These are phyloP conservation scores for Colletotrichum brevisporum DNA, from an alignment of 2,329 filamentous ascomycete species.

Conservation along the genomic window DNA sequence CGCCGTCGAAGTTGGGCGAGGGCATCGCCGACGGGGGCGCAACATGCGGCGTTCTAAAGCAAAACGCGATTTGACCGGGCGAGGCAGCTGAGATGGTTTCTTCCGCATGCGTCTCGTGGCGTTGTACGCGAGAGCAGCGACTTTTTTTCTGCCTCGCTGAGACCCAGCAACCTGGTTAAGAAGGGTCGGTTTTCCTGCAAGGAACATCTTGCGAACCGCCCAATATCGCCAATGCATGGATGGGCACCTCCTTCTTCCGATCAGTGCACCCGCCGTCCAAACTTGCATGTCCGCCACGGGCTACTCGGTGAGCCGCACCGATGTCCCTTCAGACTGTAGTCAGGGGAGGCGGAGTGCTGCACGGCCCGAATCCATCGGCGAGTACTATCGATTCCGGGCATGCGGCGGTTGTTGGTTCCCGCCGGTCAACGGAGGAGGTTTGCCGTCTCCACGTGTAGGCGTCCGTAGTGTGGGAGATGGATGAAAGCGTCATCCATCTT, in stretches of 20 bases:
- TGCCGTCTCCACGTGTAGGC: slow-evolving; percentile 1
- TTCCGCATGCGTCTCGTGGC: slow-evolving; percentile 23
- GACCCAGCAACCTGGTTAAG: slow-evolving; percentile 4
- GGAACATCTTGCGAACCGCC: no score
- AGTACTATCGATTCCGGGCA: no score
- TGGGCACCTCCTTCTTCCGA: no score
- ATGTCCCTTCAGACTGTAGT: no score
- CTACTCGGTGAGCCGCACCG: no score
- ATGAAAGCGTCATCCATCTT: slow-evolving; percentile 20
- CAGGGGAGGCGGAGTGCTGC: no score
- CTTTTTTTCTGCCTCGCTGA: neutral
- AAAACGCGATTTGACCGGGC: neutral
- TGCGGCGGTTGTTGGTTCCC: neutral
- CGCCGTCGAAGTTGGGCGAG: neutral
- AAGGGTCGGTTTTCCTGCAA: neutral
- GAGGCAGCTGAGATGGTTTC: neutral
- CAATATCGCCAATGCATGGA: no score
- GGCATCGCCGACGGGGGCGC: slow-evolving; percentile 2
- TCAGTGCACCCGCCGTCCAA: no score
- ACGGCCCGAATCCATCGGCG: no score
- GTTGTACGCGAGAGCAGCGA: neutral
- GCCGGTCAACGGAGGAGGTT: neutral
- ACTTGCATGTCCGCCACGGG: no score
- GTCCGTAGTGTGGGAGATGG: neutral
- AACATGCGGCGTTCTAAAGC: neutral